Conservation (phyloP, 2,329 filamentous ascomycete species). For the Xylariaceae sp. region DNA sequence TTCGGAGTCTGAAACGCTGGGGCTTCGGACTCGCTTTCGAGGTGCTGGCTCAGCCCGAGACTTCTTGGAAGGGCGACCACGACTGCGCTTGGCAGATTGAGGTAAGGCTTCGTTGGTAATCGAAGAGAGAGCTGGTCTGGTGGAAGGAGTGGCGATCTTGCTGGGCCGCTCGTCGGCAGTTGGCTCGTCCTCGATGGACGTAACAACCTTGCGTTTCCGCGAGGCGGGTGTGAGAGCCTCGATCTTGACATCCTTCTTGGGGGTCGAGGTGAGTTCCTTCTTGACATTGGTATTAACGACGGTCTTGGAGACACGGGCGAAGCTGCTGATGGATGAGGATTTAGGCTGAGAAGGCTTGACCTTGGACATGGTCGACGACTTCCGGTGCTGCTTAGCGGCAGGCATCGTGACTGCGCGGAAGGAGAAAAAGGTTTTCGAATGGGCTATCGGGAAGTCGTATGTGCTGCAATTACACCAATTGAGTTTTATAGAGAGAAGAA, state of each 20-base stretch:
- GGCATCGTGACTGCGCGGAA: conserved; percentile 24
- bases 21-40: conserved; percentile 31
- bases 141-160: conserved; percentile 15
- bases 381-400: conserved; percentile 29
- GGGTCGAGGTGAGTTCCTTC: conserved; percentile 30
- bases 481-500: background rate
- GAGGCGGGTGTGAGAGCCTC: conserved; percentile 35
- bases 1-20: conserved; percentile 34
- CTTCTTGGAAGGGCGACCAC: conserved; percentile 30
- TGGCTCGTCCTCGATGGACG: conserved; percentile 30
- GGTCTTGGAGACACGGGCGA: conserved; percentile 48
- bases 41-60: conserved; percentile 22
- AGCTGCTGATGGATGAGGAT: conserved; percentile 41
- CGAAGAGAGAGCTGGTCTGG: background rate
- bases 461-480: background rate
- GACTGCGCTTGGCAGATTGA: conserved; percentile 22
- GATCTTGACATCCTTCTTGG: conserved; percentile 44
- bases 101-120: background rate
- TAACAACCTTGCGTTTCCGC: conserved; percentile 35
- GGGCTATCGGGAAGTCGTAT: too few species aligned
- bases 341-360: conserved; percentile 25
- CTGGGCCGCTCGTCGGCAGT: conserved; percentile 29
- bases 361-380: conserved; percentile 22
- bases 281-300: conserved; percentile 33
- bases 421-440: too few species aligned